phyloP scores from a whole-genome alignment of 495 filamentous ascomycete species.

The Halenospora varia region DNA sequence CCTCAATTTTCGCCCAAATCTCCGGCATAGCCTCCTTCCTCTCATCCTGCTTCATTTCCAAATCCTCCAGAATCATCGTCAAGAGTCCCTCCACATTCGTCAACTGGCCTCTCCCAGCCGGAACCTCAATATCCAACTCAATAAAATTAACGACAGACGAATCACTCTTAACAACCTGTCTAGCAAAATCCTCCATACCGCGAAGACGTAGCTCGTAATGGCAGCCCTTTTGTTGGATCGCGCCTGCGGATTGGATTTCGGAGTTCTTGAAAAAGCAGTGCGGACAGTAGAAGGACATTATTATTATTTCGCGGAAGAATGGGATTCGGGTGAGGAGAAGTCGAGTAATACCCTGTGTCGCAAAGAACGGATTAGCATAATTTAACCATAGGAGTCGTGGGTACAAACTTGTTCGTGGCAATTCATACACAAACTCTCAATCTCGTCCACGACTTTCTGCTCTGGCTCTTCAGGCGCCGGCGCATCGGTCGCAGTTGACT shows the following conservation, averaged over 20 bases:
- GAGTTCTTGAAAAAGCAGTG: constrained; percentile 87
- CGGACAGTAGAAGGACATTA: constrained; percentile 92
- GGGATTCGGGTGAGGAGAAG: constrained; percentile 87
- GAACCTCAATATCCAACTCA: constrained; percentile 87
- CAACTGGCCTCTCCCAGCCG: constrained; percentile 79
- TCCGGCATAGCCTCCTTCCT: constrained; percentile 72
- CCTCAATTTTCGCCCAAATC: constrained; percentile 67
- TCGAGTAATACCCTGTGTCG: constrained; percentile 68
- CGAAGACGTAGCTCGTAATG: constrained; percentile 73
- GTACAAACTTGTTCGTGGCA: constrained; percentile 72
- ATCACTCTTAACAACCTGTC: constrained; percentile 90
- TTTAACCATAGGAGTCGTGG: too few relatives aligned
- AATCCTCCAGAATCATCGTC: constrained; percentile 65
- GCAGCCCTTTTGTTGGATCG: constrained; percentile 85
- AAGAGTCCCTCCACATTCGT: constrained; percentile 91
- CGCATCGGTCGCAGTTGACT: background rate
- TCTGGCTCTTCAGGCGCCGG: background rate
- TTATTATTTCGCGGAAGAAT: constrained; percentile 92
- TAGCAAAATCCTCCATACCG: constrained; percentile 65
- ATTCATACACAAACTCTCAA: constrained; percentile 78
- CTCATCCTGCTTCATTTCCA: constrained; percentile 69
- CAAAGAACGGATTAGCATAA: background rate
- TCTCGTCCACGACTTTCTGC: constrained; percentile 59
- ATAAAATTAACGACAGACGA: constrained; percentile 74
- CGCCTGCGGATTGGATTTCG: constrained; percentile 83